Evolutionary conservation across 257 asterid species (phyloP), one percentile per base, ranked within the genome.

Genomic region (Gentiana macrophylla): DNA sequence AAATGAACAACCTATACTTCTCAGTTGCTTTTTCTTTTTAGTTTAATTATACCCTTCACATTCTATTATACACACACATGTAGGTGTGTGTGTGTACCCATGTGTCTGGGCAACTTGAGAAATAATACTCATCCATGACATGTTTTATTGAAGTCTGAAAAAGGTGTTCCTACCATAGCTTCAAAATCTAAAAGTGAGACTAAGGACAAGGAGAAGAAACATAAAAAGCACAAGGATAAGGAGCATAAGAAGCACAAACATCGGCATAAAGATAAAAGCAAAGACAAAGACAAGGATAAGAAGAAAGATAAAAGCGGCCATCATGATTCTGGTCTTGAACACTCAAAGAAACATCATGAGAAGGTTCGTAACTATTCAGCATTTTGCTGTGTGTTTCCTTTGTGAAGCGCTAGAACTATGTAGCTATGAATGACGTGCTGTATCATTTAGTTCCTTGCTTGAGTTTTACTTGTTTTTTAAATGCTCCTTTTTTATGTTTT

Each of bases 201-300:
- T 7, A 84, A 81, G 69, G 97, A 84, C 69, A 87, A 84, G 93
- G 96, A 87, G 77, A 84, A 84, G 77, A 84, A 79, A 81, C 98
- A 78, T 74, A 91, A 77, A 74, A 91, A 83, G 79, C 98, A 83
- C 50, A 91, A 76, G 80, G 95, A 89, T 68, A 84, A 74, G 76
- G 98, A 86, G 77, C 98, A 84, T 72, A 86, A 87, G 77, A 91
- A 80, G 90, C 95, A 91, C 76, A 91, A 83, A 68, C 98, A 81
- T 73, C 97, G 93, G 63, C 97, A 91, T 71, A 91, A 91, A 72
- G 96, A 87, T 67, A 94, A 94, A 55, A 83, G 84, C 70, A 88
- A 87, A 70, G 94, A 89, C 70, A 89, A 83, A 76, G 97, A 90
- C 82, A 89, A 90, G 79, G 96, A 91, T 75, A 90, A 80, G 78